phyloP scores from a whole-genome alignment of 805 yeast species.

The Metschnikowia santaceciliae region DNA sequence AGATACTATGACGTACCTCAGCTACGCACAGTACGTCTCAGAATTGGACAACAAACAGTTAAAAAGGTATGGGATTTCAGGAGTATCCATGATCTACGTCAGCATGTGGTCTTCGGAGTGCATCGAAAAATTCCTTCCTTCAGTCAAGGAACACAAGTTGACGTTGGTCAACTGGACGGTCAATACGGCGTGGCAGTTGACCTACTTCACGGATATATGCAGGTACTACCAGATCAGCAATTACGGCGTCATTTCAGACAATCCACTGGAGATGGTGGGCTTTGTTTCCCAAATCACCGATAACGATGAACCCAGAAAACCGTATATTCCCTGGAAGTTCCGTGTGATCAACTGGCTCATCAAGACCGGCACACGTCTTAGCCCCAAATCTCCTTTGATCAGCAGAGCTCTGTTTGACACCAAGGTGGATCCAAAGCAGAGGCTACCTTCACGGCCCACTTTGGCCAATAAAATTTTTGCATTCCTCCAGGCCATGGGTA shows the following conservation, averaged over 20 bases:
- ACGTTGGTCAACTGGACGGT: constrained; percentile 39
- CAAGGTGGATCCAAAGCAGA: constrained; percentile 11
- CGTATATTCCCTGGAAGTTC: constrained; percentile 4
- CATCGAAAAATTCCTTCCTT: constrained; percentile 34
- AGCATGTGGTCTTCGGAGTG: constrained; percentile 37
- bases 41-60: constrained; percentile 12
- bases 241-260: constrained; percentile 36
- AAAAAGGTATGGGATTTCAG: constrained; percentile 27
- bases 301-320: background rate
- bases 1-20: constrained; percentile 29
- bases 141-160: constrained; percentile 28
- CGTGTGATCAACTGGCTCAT: constrained; percentile 7
- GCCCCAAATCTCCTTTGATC: background rate
- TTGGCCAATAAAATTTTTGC: constrained; percentile 14
- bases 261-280: constrained; percentile 23
- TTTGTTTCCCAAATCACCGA: background rate
- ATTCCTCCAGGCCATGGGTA: constrained; percentile 13
- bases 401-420: constrained; percentile 8
- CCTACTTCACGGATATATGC: constrained; percentile 29
- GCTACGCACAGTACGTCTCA: constrained; percentile 35
- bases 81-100: constrained; percentile 35
- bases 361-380: background rate
- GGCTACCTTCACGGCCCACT: constrained; percentile 4
- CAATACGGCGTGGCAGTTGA: constrained; percentile 32
- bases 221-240: constrained; percentile 22